Evolutionary conservation across 2,329 filamentous ascomycete genomes (phyloP).

Genomic region (Paracamarosporium sp.): DNA sequence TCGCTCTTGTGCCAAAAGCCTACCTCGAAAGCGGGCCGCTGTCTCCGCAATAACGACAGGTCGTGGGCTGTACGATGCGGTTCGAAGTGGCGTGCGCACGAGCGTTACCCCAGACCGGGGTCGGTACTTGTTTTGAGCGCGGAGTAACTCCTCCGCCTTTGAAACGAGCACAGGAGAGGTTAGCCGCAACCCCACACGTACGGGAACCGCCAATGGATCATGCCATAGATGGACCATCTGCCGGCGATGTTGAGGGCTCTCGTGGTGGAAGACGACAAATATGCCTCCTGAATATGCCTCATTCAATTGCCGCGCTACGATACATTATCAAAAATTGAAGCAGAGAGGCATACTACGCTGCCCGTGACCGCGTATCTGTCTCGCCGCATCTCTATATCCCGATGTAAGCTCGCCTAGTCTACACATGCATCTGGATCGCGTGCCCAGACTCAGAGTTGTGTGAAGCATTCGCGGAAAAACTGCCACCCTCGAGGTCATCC

Average conservation of each 20-base stretch:
- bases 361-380: background rate
- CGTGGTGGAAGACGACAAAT: background rate
- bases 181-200: slow-evolving; percentile 3
- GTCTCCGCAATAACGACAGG: background rate
- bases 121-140: background rate
- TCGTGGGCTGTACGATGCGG: background rate
- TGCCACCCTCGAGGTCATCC: slow-evolving; percentile 4
- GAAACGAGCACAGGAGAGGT: background rate
- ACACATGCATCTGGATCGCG: background rate
- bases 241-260: background rate
- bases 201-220: background rate
- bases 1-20: background rate
- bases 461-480: slow-evolving; percentile 20
- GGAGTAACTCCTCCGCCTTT: background rate
- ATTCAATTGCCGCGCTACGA: background rate
- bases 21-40: background rate
- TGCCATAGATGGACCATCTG: background rate
- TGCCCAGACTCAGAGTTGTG: slow-evolving; percentile 1
- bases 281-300: background rate
- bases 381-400: background rate
- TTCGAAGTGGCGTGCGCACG: background rate
- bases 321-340: background rate
- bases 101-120: slow-evolving; percentile 3
- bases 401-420: background rate
- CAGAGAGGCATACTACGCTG: background rate